Evolutionary conservation across 2,329 filamentous ascomycete genomes (phyloP).

Genomic region (Aureobasidium musti): DNA sequence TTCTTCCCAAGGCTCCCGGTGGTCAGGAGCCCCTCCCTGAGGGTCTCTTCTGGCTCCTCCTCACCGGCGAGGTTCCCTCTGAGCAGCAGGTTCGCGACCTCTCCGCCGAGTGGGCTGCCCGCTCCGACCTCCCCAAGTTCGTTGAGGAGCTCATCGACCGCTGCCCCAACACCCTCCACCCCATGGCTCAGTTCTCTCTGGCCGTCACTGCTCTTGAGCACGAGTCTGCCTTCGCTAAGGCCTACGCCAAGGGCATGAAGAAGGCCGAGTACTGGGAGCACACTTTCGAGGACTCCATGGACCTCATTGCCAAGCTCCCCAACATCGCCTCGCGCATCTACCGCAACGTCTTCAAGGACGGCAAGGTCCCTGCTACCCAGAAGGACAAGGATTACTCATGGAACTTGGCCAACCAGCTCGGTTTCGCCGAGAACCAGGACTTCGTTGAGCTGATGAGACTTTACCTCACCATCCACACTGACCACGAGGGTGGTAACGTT

Average conservation of each 20-base stretch:
- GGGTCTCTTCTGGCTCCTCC: slow-evolving; percentile 99
- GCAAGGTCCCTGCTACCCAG: slow-evolving; percentile 93
- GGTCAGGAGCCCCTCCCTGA: slow-evolving; percentile 31
- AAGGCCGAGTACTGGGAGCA: slow-evolving; percentile 99
- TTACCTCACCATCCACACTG: slow-evolving; percentile 99
- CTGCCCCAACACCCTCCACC: slow-evolving; percentile 98
- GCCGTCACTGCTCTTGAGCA: slow-evolving; percentile 98
- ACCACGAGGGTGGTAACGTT: slow-evolving; percentile 99
- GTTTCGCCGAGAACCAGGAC: slow-evolving; percentile 91
- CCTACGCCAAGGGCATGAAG: slow-evolving; percentile 98
- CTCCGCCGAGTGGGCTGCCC: slow-evolving; percentile 97
- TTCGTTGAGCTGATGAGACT: slow-evolving; percentile 98
- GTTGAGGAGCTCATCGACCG: slow-evolving; percentile 99
- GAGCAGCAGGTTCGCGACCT: slow-evolving; percentile 99
- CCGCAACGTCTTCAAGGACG: slow-evolving; percentile 99
- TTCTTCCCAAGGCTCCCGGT: slow-evolving; percentile 50
- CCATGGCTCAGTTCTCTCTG: slow-evolving; percentile 99
- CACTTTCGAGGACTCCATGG: slow-evolving; percentile 99
- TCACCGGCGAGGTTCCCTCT: slow-evolving; percentile 95
- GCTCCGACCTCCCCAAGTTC: slow-evolving; percentile 95
- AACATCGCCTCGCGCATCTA: slow-evolving; percentile 98
- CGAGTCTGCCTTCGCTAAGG: slow-evolving; percentile 96
- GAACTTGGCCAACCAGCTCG: slow-evolving; percentile 99
- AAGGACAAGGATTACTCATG: slow-evolving; percentile 99
- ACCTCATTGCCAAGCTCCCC: slow-evolving; percentile 98